Evolutionary conservation across 805 yeast genomes (phyloP).

Genomic region (Yamadazyma akitaensis): DNA sequence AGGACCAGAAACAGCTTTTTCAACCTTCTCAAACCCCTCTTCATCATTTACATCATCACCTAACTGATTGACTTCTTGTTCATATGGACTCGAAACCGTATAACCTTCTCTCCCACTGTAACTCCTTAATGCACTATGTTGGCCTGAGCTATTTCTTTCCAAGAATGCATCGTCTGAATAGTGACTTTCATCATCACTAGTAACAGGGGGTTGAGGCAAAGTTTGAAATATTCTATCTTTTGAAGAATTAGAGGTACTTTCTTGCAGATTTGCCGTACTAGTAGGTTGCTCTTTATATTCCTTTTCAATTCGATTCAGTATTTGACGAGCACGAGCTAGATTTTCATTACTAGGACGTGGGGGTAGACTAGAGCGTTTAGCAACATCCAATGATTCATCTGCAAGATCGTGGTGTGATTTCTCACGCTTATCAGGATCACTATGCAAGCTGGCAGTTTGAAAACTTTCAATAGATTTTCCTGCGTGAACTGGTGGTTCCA

Average conservation of each 20-base stretch:
- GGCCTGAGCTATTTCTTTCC: background rate
- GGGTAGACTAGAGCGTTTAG: slow-evolving; percentile 14
- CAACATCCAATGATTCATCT: background rate
- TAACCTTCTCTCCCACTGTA: background rate
- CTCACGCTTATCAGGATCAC: background rate
- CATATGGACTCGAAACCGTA: background rate
- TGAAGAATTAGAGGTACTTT: background rate
- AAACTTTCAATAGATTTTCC: slow-evolving; percentile 2
- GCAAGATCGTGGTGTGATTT: too few species aligned
- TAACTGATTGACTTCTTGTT: background rate
- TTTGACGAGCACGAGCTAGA: slow-evolving; percentile 22
- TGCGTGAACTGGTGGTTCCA: background rate
- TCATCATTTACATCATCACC: background rate
- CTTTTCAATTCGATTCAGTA: slow-evolving; percentile 15
- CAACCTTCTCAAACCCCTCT: background rate
- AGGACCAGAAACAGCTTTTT: background rate
- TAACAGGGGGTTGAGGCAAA: slow-evolving; percentile 14
- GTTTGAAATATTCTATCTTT: slow-evolving; percentile 11
- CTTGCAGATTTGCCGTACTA: background rate
- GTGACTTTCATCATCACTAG: slow-evolving; percentile 6
- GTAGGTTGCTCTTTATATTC: background rate
- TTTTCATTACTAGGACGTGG: slow-evolving; percentile 26
- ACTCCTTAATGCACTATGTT: background rate
- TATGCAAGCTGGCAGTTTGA: slow-evolving; percentile 8
- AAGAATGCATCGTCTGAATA: slow-evolving; percentile 11